These are phyloP conservation scores for Veloporphyrellus conicus DNA, from an alignment of 1,284 basidiomycete genomes.

Conservation along the genomic window DNA sequence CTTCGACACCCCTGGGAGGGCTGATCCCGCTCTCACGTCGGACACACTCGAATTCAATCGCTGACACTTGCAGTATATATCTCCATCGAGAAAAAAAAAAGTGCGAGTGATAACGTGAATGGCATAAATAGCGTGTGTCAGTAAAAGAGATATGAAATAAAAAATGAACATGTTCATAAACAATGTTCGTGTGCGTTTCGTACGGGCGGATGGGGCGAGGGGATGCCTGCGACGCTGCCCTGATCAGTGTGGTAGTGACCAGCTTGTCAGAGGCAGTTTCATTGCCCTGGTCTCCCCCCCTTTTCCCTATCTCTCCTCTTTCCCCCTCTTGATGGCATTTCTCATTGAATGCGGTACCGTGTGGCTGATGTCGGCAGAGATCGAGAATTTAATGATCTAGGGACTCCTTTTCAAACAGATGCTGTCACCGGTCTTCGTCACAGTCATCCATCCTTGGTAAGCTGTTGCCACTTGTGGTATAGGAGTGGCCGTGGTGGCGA, in stretches of 20 bases:
- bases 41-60: not conserved
- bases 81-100: not conserved
- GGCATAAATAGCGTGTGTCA: not conserved
- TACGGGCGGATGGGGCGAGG: not conserved
- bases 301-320: not conserved
- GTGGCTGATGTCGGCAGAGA: slow-evolving; percentile 1
- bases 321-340: not conserved
- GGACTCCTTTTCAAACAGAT: not conserved
- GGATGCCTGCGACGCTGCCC: too few species aligned
- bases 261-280: too few species aligned
- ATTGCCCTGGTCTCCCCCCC: not conserved
- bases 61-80: too few species aligned
- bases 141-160: not conserved
- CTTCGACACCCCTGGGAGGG: not conserved
- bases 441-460: slow-evolving; percentile 4
- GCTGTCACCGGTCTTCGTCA: slow-evolving; percentile 8
- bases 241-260: too few species aligned
- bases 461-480: slow-evolving; percentile 16
- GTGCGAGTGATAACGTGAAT: not conserved
- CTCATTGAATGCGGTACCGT: not conserved
- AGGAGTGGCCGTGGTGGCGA: slow-evolving; percentile 9
- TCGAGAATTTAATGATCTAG: not conserved
- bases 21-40: not conserved
- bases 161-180: not conserved
- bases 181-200: not conserved